Base-by-base conservation (phyloP, 176 grass and related monocot genomes). In the Tillandsia fasciculata region DNA sequence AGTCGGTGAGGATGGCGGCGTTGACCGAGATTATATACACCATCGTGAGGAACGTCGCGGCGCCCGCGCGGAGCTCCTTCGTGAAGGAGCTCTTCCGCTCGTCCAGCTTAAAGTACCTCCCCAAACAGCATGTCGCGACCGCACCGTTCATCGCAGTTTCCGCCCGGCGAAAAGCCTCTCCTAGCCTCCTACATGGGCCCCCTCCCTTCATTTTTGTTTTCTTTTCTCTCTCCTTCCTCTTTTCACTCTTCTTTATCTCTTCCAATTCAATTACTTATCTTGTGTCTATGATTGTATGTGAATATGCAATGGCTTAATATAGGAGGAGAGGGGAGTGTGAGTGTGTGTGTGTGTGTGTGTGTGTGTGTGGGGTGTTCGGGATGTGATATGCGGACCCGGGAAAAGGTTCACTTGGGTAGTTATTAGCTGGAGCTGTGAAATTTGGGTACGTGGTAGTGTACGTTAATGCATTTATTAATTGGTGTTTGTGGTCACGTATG, bases 1-100 rank as follows among this genome's bases (percentile, higher is more conserved):
- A 90, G 80, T 90, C 87, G 0, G 87, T 83, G 18, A 90, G 80
- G 68, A 90, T 20, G 49, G 77, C 70, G 0, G 87, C 83, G 78
- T 90, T 90, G 66, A 90, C 80, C 53, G 87, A 87, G 66, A 90
- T 68, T 70, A 90, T 83, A 77, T 90, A 90, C 0, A 83, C 83
- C 87, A 90, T 86, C 65, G 87, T 90, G 64, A 90, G 74, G 73
- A 90, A 90, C 59, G 87, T 90, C 49, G 80, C 70, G 4, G 81
- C 75, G 29, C 87, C 83, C 0, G 87, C 87, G 3, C 83, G 83
- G 20, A 90, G 65, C 70, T 90, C 87, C 73, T 74, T 80, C 59
- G 73, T 90, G 83, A 90, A 90, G 29, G 83, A 18, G 77, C 77
- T 87, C 74, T 86, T 86, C 54, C 87, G 80, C 9, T 72, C 80